A percentile compares a stretch with the other conserved stretches of the same genome.
These are phyloP conservation scores for Exophiala lecanii-corni DNA, from an alignment of 2,329 filamentous ascomycete genomes.

Conservation along the genomic window DNA sequence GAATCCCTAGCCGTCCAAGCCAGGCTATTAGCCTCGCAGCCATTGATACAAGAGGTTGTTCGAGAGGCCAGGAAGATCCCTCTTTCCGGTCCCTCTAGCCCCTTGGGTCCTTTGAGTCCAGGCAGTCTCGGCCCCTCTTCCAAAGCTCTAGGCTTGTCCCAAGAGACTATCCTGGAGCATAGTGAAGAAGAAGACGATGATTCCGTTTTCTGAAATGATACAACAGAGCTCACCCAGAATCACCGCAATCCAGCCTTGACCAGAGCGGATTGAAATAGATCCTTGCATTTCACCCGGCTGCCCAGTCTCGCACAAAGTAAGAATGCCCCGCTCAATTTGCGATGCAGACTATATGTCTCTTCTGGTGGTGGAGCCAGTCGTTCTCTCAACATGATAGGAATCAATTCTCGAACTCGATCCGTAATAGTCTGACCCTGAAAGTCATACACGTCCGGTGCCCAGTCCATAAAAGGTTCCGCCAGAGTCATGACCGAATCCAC, in stretches of 20 bases:
- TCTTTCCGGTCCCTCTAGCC: conserved; percentile 4
- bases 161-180: conserved; percentile 26
- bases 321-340: conserved; percentile 93
- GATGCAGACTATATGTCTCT: conserved; percentile 92
- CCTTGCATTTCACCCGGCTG: conserved; percentile 73
- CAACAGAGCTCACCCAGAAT: not conserved
- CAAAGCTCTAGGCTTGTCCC: conserved; percentile 12
- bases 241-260: conserved; percentile 18
- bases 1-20: conserved; percentile 18
- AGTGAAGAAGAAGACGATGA: conserved; percentile 26
- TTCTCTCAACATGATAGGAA: conserved; percentile 90
- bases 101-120: conserved; percentile 17
- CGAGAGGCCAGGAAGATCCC: conserved; percentile 21
- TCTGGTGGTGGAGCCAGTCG: conserved; percentile 86
- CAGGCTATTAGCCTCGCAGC: conserved; percentile 20
- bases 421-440: conserved; percentile 95
- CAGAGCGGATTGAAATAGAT: conserved; percentile 65
- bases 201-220: conserved; percentile 18
- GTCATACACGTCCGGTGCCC: conserved; percentile 79
- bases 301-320: conserved; percentile 82
- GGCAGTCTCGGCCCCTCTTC: conserved; percentile 9
- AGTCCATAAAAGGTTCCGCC: conserved; percentile 79
- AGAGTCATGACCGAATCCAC: conserved; percentile 82
- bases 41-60: conserved; percentile 22
- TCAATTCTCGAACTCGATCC: conserved; percentile 79